Conservation (phyloP, 2,329 filamentous ascomycete species). For the Talaromyces sp. region DNA sequence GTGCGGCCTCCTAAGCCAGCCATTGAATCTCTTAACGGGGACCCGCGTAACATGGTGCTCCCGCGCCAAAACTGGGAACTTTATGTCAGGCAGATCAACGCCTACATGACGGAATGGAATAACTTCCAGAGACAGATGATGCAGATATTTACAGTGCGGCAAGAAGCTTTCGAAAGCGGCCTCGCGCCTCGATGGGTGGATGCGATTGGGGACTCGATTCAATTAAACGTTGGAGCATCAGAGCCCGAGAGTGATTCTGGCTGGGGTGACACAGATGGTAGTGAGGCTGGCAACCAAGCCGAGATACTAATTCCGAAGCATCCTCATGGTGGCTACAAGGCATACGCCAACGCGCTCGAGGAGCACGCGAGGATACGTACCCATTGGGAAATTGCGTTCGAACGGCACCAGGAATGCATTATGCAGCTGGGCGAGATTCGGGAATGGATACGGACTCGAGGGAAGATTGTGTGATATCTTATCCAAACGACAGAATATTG, state of each 20-base stretch:
- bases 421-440: slow-evolving; percentile 36
- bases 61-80: slow-evolving; percentile 45
- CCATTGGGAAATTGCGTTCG: slow-evolving; percentile 46
- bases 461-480: slow-evolving; percentile 19
- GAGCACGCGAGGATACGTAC: slow-evolving; percentile 43
- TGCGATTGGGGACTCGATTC: slow-evolving; percentile 45
- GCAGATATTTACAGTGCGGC: slow-evolving; percentile 51
- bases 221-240: slow-evolving; percentile 24
- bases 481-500: background rate
- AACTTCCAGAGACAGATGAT: slow-evolving; percentile 53
- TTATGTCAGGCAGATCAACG: slow-evolving; percentile 51
- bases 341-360: slow-evolving; percentile 42
- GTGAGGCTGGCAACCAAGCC: slow-evolving; percentile 21
- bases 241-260: background rate
- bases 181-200: slow-evolving; percentile 49
- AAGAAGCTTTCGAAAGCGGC: slow-evolving; percentile 43
- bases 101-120: slow-evolving; percentile 55
- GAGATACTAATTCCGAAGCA: slow-evolving; percentile 26
- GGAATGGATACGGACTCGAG: slow-evolving; percentile 33
- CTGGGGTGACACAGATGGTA: slow-evolving; percentile 20
- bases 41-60: slow-evolving; percentile 34
- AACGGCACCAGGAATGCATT: slow-evolving; percentile 42
- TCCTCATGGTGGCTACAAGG: slow-evolving; percentile 38
- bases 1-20: slow-evolving; percentile 41
- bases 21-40: slow-evolving; percentile 16